phyloP scores from a whole-genome alignment of 208 protist species.

The Acanthamoeba quina region DNA sequence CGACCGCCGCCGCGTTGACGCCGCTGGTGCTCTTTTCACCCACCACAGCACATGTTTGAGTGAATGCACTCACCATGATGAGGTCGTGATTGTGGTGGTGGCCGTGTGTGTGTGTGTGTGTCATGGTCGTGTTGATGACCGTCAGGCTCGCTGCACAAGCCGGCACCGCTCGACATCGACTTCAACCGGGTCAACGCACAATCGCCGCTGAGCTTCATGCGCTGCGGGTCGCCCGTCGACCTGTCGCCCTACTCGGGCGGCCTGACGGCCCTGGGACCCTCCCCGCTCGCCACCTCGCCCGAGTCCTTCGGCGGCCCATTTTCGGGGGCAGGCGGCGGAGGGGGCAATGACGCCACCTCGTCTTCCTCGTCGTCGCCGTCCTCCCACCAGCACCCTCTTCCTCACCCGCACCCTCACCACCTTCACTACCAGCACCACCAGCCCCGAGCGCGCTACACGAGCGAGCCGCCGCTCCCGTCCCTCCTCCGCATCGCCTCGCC shows the following conservation, averaged over 20 bases:
- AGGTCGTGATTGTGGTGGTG: background rate
- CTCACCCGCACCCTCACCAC: background rate
- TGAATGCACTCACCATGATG: too few relatives aligned
- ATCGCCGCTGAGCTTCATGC: slow-evolving; percentile 56
- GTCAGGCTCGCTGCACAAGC: slow-evolving; percentile 63
- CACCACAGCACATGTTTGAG: too few relatives aligned
- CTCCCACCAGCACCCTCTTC: background rate
- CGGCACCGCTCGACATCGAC: slow-evolving; percentile 65
- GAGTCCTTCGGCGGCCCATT: background rate
- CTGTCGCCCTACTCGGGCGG: slow-evolving; percentile 18
- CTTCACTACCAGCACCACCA: background rate
- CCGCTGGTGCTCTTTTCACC: slow-evolving; percentile 42
- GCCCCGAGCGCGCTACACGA: background rate
- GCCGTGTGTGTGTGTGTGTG: background rate
- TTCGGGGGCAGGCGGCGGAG: background rate
- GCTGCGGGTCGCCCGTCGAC: slow-evolving; percentile 50
- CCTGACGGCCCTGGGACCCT: background rate
- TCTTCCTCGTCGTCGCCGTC: background rate
- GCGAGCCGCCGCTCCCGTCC: slow-evolving; percentile 1
- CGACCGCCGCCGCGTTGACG: slow-evolving; percentile 32
- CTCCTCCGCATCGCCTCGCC: slow-evolving; percentile 22
- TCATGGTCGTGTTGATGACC: background rate
- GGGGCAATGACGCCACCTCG: background rate
- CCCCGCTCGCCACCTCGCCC: slow-evolving; percentile 4
- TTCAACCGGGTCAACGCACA: slow-evolving; percentile 67